Base-by-base conservation (phyloP, 768 basidiomycete genomes). In the Termitomyces titanicus region DNA sequence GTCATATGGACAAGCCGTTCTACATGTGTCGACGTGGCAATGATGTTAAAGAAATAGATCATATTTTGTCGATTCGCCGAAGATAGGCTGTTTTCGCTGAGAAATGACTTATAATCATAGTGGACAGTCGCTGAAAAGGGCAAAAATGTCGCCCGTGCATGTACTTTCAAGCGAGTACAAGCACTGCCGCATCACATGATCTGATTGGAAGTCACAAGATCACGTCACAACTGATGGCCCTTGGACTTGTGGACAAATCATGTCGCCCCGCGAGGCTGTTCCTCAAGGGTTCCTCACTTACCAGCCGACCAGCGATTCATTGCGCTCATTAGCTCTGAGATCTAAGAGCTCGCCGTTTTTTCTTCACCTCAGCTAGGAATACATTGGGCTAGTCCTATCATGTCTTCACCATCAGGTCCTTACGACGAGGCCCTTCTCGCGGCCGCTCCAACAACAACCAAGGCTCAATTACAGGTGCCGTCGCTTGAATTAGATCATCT, bases 361-460 rank as follows among this genome's bases (percentile, higher is more conserved):
- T 54, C 31, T 37, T 18, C 18, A 25, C 64, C 60, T 59, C 62
- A 47, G 60, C 29, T 60, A 65, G 64, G 62, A 37, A 39, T 29
- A 33, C 18, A 3, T 29, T 9, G 45, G 52, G 43, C 55, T 51
- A 56, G 54, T 20, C 50, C 33, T 48, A 54, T 27, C 42, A 67
- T 67, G 63, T 22, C 58, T 44, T 56, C 63, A 37, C 31, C 46
- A 31, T 46, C 59, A 33, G 61, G 62, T 24, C 59, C 60, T 20
- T 78, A 77, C 48, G 75, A 77, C 55, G 69, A 78, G 37, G 63
- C 55, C 29, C 57, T 77, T 15, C 70, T 77, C 3, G 68, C 64
- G 42, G 64, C 63, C 15, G 73, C 70, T 29, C 75, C 74, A 46
- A 68, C 47, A 48, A 70, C 73, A 9, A 77, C 74, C 3, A 72